Base-by-base conservation (phyloP, 2,329 filamentous ascomycete genomes). In the Trichoderma sp. region DNA sequence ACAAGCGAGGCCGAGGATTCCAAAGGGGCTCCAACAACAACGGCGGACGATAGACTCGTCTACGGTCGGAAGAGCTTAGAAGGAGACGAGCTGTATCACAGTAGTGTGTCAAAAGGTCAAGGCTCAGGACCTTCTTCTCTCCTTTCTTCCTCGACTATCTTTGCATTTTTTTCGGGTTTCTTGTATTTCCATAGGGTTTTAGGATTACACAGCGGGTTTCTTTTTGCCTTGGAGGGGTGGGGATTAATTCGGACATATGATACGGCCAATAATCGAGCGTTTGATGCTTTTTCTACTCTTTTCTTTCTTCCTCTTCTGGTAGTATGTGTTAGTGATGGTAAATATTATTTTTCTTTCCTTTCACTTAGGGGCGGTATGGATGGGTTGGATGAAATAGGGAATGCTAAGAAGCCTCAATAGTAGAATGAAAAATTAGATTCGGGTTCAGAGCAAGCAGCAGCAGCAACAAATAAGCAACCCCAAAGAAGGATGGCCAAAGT, bases 1-100 rank as follows among this genome's bases (percentile, higher is more conserved):
- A 71, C 66, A 71, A 71, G 60, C 75, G 76, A 65, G 75, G 77
- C 2, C 74, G 76, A 5, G 75, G 75, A 11, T 72, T 72, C 54
- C 73, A 74, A 68, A 72, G 72, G 58, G 73, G 73, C 49, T n/a
- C 52, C 74, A 73, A 11, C 71, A 73, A n/a, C 71, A 73, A 21
- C 71, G 72, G 37, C 71, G 73, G 66, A 74, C 61, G 74, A 32
- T 66, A 66, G 64, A 26, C 21, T 16, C 60, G 60, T 10, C 18
- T 32, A 34, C 39, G 24, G 24, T 64, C 51, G 34, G 5, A 14
- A 24, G 34, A 64, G 11, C 39, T 26, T 24, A n/a, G 34, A 37
- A 34, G 24, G 60, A 55, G 49, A 18, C 28, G 24, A 24, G 21
- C 34, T 64, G 26, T 64, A 64, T 49, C 49, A 54, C 55, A 54